Evolutionary conservation across 1,284 basidiomycete species (phyloP).

Genomic region (Microbotryum saponariae): DNA sequence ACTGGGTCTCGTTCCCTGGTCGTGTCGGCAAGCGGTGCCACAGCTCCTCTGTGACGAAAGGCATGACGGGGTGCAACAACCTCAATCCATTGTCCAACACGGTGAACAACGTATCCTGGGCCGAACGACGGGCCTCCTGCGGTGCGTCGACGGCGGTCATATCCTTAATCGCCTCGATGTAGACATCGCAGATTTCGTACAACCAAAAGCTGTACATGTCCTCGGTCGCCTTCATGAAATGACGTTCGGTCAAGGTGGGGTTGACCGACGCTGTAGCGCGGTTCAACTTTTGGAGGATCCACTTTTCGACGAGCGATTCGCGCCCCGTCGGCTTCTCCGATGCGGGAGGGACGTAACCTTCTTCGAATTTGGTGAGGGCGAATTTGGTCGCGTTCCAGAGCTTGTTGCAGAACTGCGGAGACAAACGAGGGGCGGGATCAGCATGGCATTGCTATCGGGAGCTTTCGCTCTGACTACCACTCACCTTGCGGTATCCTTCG

Average conservation of each 20-base stretch:
- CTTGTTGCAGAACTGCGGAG: slow-evolving; percentile 88
- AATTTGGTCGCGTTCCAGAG: slow-evolving; percentile 99
- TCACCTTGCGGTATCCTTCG: slow-evolving; percentile 88
- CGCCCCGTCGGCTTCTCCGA: slow-evolving; percentile 71
- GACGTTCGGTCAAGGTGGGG: slow-evolving; percentile 64
- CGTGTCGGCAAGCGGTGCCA: slow-evolving; percentile 92
- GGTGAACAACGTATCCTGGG: slow-evolving; percentile 93
- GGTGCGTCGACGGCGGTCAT: slow-evolving; percentile 71
- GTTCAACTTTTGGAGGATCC: slow-evolving; percentile 94
- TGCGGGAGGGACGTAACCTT: slow-evolving; percentile 65
- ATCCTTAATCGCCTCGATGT: slow-evolving; percentile 97
- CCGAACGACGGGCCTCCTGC: slow-evolving; percentile 59
- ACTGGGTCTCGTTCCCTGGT: slow-evolving; percentile 68
- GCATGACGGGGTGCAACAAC: slow-evolving; percentile 97
- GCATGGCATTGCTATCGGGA: too few relatives aligned
- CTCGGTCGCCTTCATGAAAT: slow-evolving; percentile 86
- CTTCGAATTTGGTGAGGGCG: slow-evolving; percentile 87
- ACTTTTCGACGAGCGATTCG: slow-evolving; percentile 86
- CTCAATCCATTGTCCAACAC: slow-evolving; percentile 84
- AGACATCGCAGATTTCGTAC: slow-evolving; percentile 97
- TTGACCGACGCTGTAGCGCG: slow-evolving; percentile 70
- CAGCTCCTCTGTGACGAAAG: slow-evolving; percentile 95
- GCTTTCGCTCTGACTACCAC: neutral
- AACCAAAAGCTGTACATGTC: slow-evolving; percentile 92
- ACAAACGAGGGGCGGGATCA: too few relatives aligned